Base-by-base conservation (phyloP, 805 yeast species). In the Barnettozyma californica region DNA sequence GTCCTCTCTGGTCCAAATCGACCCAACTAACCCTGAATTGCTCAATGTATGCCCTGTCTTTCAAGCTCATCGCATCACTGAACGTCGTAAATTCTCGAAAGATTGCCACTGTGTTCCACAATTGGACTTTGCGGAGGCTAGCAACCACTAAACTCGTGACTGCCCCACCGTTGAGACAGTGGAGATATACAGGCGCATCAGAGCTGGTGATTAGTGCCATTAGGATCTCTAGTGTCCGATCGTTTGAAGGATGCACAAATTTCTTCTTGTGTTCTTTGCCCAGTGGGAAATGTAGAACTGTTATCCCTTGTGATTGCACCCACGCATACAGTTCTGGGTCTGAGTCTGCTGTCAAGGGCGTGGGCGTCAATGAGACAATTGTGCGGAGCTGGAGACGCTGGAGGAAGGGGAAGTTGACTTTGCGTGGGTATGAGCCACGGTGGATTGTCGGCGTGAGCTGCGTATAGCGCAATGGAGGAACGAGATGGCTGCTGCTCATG, bases 101-200 rank as follows among this genome's bases (percentile, higher is more conserved):
- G 13, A 92, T 90, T 0, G 97, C 83, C 3, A 89, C 87, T 7
- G 87, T 77, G 9, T 94, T 83, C 99, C 99, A 94, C 56, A 84
- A 80, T 23, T 88, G 85, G 18, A 87, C 68, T 56, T 87, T 87
- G 33, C 99, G 68, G 35, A 90, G 68, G 62, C 97, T 90, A 4
- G 97, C 98, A 21, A 92, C 77, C 1, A 88, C 80, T 41, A 94
- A 69, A 21, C 92, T 80, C 0, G 96, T 87, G 2, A 87, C 84
- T 54, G 88, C 90, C 9, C 95, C 90, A 0, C 97, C 98, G 61
- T 89, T 91, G 23, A 83, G 68, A 64, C 98, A 92, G 65, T 92
- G 97, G 5, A 92, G 64, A 62, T 86, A 91, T 2, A 85, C 70
- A 0, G 97, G 96, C 10, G 83, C 77, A 53, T 74, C 68, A 18